A percentile compares a stretch with the other conserved stretches of the same genome.
phyloP scores from a whole-genome alignment of 202 grass and related monocot genomes.

The Alloteropsis angusta region DNA sequence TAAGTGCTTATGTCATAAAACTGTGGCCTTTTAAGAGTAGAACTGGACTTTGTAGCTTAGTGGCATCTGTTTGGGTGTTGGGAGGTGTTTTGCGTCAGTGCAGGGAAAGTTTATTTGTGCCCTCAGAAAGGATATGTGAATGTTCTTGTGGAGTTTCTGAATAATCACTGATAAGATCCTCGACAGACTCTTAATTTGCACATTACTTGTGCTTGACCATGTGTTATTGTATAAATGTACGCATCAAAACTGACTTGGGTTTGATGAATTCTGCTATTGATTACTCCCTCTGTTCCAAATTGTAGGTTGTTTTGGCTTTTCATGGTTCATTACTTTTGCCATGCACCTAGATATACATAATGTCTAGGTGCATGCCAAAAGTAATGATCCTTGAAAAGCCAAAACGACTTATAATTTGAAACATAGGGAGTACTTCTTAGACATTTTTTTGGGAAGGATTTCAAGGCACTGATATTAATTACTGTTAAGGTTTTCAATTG shows the following conservation, averaged over 20 bases:
- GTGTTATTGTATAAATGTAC: background rate
- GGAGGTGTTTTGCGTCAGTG: background rate
- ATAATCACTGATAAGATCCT: background rate
- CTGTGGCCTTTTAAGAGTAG: too few relatives aligned
- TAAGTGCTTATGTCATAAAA: background rate
- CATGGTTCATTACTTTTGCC: too few relatives aligned
- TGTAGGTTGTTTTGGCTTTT: too few relatives aligned
- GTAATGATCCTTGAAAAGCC: too few relatives aligned
- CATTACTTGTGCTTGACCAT: background rate
- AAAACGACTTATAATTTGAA: too few relatives aligned
- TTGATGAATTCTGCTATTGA: background rate
- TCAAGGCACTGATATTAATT: background rate
- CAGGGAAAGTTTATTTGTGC: background rate
- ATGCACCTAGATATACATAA: too few relatives aligned
- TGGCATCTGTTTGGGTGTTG: background rate
- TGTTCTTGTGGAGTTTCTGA: background rate
- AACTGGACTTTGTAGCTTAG: too few relatives aligned
- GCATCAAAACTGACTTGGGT: background rate
- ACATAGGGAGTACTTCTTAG: background rate
- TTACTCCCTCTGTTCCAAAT: too few relatives aligned
- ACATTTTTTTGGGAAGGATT: too few relatives aligned
- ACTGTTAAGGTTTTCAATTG: background rate
- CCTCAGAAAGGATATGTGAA: background rate
- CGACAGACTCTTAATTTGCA: background rate
- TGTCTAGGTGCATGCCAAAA: too few relatives aligned